These are phyloP conservation scores for Cylindrotheca closterium DNA, from an alignment of 108 stramenopile genomes.

Conservation along the genomic window DNA sequence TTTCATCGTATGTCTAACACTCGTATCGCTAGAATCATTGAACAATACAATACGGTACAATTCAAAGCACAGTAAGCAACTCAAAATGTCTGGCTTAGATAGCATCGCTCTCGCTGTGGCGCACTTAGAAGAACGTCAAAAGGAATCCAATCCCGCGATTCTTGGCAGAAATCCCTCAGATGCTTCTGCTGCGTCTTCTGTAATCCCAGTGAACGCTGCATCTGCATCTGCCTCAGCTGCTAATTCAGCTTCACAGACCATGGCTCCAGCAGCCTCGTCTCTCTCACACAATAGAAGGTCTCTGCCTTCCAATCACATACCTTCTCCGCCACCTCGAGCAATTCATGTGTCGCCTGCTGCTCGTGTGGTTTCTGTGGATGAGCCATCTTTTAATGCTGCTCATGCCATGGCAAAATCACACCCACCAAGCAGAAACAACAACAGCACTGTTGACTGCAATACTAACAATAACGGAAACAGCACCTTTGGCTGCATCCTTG, in stretches of 20 bases:
- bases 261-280: neutral
- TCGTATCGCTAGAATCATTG: no score
- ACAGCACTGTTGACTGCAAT: neutral
- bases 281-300: no score
- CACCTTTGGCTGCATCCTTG: constrained; percentile 12
- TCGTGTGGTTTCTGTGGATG: neutral
- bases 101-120: constrained; percentile 50
- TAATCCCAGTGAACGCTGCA: neutral
- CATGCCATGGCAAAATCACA: neutral
- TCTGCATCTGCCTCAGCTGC: neutral
- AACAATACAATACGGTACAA: neutral
- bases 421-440: neutral
- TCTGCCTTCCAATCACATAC: no score
- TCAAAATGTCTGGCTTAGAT: constrained; percentile 33
- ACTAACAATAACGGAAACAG: constrained; percentile 1
- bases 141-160: neutral
- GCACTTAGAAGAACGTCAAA: constrained; percentile 25
- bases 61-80: neutral
- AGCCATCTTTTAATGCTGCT: no score
- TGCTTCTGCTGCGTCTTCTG: neutral
- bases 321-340: neutral
- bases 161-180: neutral
- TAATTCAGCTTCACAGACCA: no score
- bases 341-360: neutral
- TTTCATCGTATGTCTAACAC: no score